Percentiles rank a stretch among this genome's conserved stretches.
Conservation (phyloP, 805 yeast species). For the Candida stauntonica region DNA sequence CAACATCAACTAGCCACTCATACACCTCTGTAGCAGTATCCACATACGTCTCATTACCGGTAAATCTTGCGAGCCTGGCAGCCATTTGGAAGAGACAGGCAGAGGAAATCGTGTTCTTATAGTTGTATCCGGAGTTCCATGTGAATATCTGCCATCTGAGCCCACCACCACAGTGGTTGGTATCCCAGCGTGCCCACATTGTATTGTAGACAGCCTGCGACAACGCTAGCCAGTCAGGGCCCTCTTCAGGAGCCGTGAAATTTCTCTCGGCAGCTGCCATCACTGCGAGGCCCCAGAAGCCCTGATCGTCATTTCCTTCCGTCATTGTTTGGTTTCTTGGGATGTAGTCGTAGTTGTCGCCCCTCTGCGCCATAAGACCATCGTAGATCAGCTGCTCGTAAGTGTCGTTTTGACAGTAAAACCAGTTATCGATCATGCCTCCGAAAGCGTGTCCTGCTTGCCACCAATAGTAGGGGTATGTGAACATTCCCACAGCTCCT, state of each 20-base stretch:
- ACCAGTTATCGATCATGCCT: constrained; percentile 66
- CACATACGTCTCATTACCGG: constrained; percentile 49
- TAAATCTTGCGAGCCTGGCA: constrained; percentile 59
- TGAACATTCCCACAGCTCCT: constrained; percentile 71
- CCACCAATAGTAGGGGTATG: constrained; percentile 80
- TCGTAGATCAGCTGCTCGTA: constrained; percentile 51
- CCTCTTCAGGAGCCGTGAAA: constrained; percentile 42
- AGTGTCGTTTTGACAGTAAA: constrained; percentile 63
- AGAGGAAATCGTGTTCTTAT: constrained; percentile 60
- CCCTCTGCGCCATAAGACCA: constrained; percentile 45
- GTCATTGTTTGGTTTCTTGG: constrained; percentile 60
- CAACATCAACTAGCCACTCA: constrained; percentile 53
- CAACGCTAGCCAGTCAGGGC: constrained; percentile 53
- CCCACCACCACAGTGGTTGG: constrained; percentile 54
- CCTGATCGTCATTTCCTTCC: constrained; percentile 72
- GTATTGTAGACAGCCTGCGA: constrained; percentile 62
- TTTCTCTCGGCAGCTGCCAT: constrained; percentile 61
- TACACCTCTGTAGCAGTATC: constrained; percentile 52
- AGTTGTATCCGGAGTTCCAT: constrained; percentile 66
- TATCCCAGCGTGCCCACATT: constrained; percentile 61
- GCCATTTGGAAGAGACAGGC: constrained; percentile 61
- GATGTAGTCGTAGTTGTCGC: constrained; percentile 49
- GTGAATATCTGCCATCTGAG: constrained; percentile 71
- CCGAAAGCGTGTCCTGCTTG: constrained; percentile 84
- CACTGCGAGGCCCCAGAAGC: constrained; percentile 64